These are phyloP conservation scores for Pseudogymnoascus sp. DNA, from an alignment of 2,329 filamentous ascomycete genomes.

Conservation along the genomic window DNA sequence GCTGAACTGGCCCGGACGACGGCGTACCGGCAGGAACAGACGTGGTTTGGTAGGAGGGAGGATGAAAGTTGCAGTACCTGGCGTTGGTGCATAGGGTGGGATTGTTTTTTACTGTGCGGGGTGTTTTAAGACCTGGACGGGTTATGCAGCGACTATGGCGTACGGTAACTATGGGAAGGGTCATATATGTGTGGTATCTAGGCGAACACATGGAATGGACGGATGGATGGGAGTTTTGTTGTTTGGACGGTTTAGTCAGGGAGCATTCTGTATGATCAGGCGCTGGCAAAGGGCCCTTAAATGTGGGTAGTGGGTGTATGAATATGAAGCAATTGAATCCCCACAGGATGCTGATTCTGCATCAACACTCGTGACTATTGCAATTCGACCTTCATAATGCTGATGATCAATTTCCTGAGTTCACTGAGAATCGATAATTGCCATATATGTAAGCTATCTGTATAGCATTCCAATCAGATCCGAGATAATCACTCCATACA, in stretches of 20 bases:
- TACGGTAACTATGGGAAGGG: background rate
- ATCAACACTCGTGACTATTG: background rate
- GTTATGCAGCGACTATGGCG: conserved; percentile 1
- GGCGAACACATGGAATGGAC: background rate
- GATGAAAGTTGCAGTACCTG: conserved; percentile 19
- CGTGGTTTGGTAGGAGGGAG: conserved; percentile 66
- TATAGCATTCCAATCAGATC: background rate
- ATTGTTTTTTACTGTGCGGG: background rate
- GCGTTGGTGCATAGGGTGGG: background rate
- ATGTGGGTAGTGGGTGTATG: background rate
- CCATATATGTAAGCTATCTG: background rate
- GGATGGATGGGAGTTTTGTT: background rate
- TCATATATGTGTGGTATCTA: background rate
- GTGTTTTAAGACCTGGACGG: background rate
- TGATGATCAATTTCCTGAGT: background rate
- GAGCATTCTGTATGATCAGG: conserved; percentile 1
- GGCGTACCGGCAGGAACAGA: conserved; percentile 80
- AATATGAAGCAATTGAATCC: background rate
- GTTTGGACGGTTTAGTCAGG: background rate
- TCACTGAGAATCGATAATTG: background rate
- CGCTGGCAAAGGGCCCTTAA: background rate
- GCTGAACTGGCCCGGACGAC: conserved; percentile 91
- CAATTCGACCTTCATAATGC: background rate
- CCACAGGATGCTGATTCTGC: background rate
- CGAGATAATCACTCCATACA: background rate